Base-by-base conservation (phyloP, 257 asterid species). In the Nicotiana obtusifolia region DNA sequence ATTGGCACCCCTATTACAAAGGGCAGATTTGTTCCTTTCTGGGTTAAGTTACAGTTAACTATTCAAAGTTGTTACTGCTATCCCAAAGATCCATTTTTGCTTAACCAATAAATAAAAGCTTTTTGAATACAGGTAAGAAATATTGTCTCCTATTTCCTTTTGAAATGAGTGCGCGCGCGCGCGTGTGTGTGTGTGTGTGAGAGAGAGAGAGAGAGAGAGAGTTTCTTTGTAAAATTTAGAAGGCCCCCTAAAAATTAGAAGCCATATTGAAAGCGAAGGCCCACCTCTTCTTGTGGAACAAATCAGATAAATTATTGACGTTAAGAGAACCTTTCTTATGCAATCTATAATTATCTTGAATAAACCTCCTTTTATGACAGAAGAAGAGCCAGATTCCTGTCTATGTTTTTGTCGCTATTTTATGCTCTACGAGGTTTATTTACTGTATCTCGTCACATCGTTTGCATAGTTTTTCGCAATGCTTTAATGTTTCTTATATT, bases 351-450 rank as follows among this genome's bases (percentile, higher is more conserved):
- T 17, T 53, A 19, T 57, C 10, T 17, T 57, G n/a, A 57, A 57
- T 57, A 57, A 57, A 19, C 62, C 62, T 1, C 3, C 62, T 57
- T 37, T 7, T 57, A 57, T 57, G 62, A 57, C 26, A 57, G 62
- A 15, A 54, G 61, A 54, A 54, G 24, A 17, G 62, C 62, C 20
- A 57, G 62, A 17, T 57, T 57, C 62, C 26, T 57, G 9, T 57
- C 62, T 57, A 19, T 19, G 26, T 20, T 57, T 57, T 19, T 57
- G 24, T 17, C 62, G 3, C 22, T 10, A 49, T 1, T 20, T n/a
- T 71, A 73, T 47, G 41, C 79, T 73, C 24, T 47, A 73, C 60
- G 49, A 73, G 79, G 79, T 24, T 73, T 73, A 24, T 24, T 24
- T 49, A 7, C 41, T 22, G 62, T 73, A 73, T 24, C 62, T 73